phyloP scores from a whole-genome alignment of 139 green algal genomes.

The Micromonas pusilla region DNA sequence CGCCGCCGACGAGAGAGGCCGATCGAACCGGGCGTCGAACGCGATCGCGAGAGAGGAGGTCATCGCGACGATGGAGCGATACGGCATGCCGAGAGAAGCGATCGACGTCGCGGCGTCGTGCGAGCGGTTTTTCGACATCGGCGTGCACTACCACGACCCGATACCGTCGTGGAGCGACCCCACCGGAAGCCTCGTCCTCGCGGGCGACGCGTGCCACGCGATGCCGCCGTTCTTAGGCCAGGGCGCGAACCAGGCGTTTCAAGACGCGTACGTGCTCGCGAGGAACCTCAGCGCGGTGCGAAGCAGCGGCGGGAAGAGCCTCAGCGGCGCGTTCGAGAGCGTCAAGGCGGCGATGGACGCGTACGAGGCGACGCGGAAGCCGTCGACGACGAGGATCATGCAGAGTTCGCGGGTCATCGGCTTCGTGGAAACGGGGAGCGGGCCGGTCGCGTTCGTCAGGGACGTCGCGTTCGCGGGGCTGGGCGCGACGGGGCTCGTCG shows the following conservation, averaged over 20 bases:
- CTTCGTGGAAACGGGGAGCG: slow-evolving; percentile 17
- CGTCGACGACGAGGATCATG: slow-evolving; percentile 24
- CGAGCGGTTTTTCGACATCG: slow-evolving; percentile 32
- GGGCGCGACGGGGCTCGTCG: slow-evolving; percentile 12
- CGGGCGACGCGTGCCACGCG: slow-evolving; percentile 21
- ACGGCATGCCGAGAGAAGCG: not conserved
- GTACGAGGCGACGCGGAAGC: slow-evolving; percentile 14
- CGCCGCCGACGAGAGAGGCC: not conserved
- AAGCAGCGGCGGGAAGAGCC: too few species aligned
- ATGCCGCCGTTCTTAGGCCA: slow-evolving; percentile 33
- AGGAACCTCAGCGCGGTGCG: not conserved
- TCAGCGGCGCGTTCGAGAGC: not conserved
- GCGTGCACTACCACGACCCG: slow-evolving; percentile 27
- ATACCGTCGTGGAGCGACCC: slow-evolving; percentile 1
- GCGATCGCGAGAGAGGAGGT: not conserved
- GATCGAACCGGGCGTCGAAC: not conserved
- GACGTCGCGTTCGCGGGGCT: slow-evolving; percentile 22
- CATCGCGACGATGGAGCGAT: not conserved
- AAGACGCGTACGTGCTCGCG: slow-evolving; percentile 23
- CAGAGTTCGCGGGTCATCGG: slow-evolving; percentile 20
- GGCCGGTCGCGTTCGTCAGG: slow-evolving; percentile 12
- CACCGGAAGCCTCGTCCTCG: not conserved
- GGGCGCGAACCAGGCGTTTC: slow-evolving; percentile 29
- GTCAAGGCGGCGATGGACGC: slow-evolving; percentile 12
- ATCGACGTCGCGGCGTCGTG: slow-evolving; percentile 1